Evolutionary conservation across 2,329 filamentous ascomycete species (phyloP), one percentile per base, ranked within the genome.

Genomic region (Cladosporium cucumerinum): DNA sequence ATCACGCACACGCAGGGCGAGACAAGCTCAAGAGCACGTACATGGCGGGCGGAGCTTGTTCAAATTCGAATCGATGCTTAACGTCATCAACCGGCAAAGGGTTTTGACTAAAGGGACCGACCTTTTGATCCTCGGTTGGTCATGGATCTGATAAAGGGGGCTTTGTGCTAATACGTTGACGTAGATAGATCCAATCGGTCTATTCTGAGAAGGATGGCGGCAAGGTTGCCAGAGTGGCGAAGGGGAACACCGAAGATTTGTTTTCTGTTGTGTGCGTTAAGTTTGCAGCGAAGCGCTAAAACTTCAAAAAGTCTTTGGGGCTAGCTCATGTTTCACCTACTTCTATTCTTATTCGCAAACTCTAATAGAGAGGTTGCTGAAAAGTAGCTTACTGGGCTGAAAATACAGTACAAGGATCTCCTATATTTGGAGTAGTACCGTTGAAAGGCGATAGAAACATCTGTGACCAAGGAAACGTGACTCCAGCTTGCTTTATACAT

Each of bases 1-100:
- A 57, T 57, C 54, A 57, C 14, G 14, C 32, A 11, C 14, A 6
- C 10, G 1, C 30, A 34, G 30, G n/a, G 30, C 28, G 11, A 21
- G 54, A 57, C 32, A 57, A 57, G 54, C 54, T 57, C 32, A 25
- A 57, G 32, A 16, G 54, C 54, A 57, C 54, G 54, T 32, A 57
- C 54, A 57, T 57, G 54, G 54, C 21, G 18, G 54, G 54, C 32
- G 54, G 54, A 57, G 54, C 54, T 57, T 57, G 54, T 57, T 57
- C 54, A 39, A 57, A 57, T 57, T 57, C 54, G 30, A 32, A 25
- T 26, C 30, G 32, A 57, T 36, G 54, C 54, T 57, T 57, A 57
- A 32, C 54, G 54, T 30, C n/a, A 34, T 34, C 14, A 14, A 25
- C 21, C 12, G n/a, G 26, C 26, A 32, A 57, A 57, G 54, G 54